A percentile compares a stretch with the other conserved stretches of the same genome.
Evolutionary conservation across 2,329 filamentous ascomycete genomes (phyloP).

Genomic region (Penicillium sp.): DNA sequence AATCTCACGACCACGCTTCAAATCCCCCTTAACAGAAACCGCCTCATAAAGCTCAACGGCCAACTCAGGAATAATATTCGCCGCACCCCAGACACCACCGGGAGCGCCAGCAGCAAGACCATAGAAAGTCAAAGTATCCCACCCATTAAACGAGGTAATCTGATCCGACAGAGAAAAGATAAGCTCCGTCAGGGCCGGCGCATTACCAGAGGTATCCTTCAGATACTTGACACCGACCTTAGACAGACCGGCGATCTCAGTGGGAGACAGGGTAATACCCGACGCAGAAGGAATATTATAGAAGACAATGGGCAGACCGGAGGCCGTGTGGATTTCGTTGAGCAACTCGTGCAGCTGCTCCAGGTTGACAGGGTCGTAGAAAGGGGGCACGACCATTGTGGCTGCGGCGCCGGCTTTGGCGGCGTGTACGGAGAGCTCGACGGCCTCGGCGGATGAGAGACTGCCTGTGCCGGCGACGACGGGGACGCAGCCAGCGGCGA

Average conservation of each 20-base stretch:
- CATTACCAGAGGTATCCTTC: conserved; percentile 48
- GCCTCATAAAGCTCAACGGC: conserved; percentile 43
- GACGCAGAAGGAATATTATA: conserved; percentile 47
- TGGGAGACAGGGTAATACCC: conserved; percentile 37
- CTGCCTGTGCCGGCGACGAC: conserved; percentile 34
- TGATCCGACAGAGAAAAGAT: conserved; percentile 37
- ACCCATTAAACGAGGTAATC: conserved; percentile 46
- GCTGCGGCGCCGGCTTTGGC: conserved; percentile 35
- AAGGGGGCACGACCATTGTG: conserved; percentile 45
- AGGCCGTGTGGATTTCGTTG: conserved; percentile 35
- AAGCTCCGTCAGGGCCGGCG: conserved; percentile 43
- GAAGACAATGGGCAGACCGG: conserved; percentile 41
- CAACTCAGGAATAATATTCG: conserved; percentile 45
- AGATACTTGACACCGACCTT: conserved; percentile 44
- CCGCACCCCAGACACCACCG: conserved; percentile 45
- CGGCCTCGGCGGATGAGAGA: conserved; percentile 34
- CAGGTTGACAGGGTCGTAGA: conserved; percentile 41
- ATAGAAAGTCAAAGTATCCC: conserved; percentile 49
- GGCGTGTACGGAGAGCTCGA: conserved; percentile 39
- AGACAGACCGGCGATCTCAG: conserved; percentile 38
- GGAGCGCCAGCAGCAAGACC: conserved; percentile 44
- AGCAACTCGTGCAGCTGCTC: conserved; percentile 36
- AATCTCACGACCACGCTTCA: conserved; percentile 39
- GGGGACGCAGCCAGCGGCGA: conserved; percentile 22
- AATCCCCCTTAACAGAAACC: conserved; percentile 37